Evolutionary conservation across 441 rosid genomes (phyloP).

Genomic region (Biscutella auriculata): DNA sequence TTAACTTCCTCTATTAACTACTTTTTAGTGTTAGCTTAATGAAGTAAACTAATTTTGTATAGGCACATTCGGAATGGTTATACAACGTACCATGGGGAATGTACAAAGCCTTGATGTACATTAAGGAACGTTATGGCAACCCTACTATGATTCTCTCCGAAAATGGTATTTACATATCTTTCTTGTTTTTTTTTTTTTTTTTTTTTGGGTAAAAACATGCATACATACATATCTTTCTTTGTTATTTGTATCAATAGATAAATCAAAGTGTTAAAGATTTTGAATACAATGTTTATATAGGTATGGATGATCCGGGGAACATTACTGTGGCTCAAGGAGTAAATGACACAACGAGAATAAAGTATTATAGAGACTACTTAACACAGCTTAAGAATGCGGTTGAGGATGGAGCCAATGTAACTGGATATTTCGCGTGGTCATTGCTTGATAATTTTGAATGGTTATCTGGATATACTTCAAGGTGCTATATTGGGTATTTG

Average conservation of each 20-base stretch:
- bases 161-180: slow-evolving; percentile 40
- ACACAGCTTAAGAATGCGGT: slow-evolving; percentile 66
- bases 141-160: slow-evolving; percentile 67
- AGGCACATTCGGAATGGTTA: slow-evolving; percentile 82
- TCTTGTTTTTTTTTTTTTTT: no score
- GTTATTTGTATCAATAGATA: neutral
- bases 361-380: slow-evolving; percentile 56
- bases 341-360: slow-evolving; percentile 64
- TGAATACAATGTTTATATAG: slow-evolving; percentile 21
- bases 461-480: slow-evolving; percentile 80
- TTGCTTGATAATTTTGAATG: slow-evolving; percentile 95
- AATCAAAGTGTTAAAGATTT: neutral
- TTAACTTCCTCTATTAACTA: neutral
- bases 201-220: no score
- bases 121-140: slow-evolving; percentile 76
- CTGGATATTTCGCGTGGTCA: slow-evolving; percentile 90
- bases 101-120: slow-evolving; percentile 72
- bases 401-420: slow-evolving; percentile 75
- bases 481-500: slow-evolving; percentile 20
- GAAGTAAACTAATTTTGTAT: neutral
- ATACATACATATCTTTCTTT: neutral
- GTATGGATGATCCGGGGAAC: slow-evolving; percentile 87
- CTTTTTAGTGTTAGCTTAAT: neutral
- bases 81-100: slow-evolving; percentile 88
- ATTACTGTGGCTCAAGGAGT: slow-evolving; percentile 50